Percentiles rank a stretch among this genome's conserved stretches.
Evolutionary conservation across 1,284 basidiomycete species (phyloP).

Genomic region (Ceratobasidium theobromae): DNA sequence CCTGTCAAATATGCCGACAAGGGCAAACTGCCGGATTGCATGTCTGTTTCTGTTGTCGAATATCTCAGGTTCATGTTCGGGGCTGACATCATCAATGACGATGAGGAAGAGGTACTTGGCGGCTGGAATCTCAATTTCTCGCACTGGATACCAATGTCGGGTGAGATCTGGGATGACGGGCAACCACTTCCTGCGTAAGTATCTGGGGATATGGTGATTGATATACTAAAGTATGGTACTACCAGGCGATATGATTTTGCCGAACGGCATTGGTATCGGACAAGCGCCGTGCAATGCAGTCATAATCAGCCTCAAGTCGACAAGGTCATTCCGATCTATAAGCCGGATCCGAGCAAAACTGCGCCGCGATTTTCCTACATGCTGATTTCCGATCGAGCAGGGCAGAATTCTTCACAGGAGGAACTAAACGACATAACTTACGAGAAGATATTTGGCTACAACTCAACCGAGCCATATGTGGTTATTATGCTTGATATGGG

Average conservation of each 20-base stretch:
- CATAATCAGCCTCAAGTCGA: not conserved
- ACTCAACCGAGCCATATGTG: not conserved
- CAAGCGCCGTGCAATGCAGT: too few species aligned
- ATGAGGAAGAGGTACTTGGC: not conserved
- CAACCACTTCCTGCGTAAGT: too few species aligned
- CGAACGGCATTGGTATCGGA: not conserved
- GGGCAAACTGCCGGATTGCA: not conserved
- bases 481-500: not conserved
- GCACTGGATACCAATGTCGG: not conserved
- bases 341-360: not conserved
- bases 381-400: not conserved
- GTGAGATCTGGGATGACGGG: not conserved
- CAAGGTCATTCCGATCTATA: conserved; percentile 10
- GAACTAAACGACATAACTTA: not conserved
- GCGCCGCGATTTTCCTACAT: not conserved
- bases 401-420: not conserved
- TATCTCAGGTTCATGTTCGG: not conserved
- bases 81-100: not conserved
- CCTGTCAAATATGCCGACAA: not conserved
- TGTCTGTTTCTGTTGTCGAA: not conserved
- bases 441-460: not conserved
- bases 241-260: not conserved
- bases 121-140: not conserved
- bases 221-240: not conserved
- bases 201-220: too few species aligned